phyloP scores from a whole-genome alignment of 305 asterid species.

The Solanum aculeatissimum region DNA sequence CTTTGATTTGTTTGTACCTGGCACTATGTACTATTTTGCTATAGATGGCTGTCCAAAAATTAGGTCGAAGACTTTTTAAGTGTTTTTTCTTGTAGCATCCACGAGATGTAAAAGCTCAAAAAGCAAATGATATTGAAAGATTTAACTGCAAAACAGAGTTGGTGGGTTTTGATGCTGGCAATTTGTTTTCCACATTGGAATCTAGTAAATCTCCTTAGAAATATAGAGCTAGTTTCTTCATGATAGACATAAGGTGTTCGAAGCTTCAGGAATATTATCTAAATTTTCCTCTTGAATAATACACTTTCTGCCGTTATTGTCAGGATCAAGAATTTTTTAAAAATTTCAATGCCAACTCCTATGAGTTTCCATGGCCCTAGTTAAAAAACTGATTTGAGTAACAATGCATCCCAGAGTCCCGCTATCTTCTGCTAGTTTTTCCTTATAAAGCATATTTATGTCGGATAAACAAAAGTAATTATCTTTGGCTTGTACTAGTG shows the following conservation, averaged over 20 bases:
- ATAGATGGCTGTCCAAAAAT: neutral
- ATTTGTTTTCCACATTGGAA: neutral
- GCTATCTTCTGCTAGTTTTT: neutral
- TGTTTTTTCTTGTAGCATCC: neutral
- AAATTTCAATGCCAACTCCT: neutral
- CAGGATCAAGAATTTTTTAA: neutral
- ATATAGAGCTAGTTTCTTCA: neutral
- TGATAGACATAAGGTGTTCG: neutral
- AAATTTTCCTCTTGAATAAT: neutral
- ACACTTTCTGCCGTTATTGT: neutral
- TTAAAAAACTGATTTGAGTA: neutral
- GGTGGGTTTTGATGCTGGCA: neutral
- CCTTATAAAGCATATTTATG: neutral
- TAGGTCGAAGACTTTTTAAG: neutral
- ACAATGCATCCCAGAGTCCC: neutral
- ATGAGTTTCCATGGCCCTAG: neutral
- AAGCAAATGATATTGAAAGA: neutral
- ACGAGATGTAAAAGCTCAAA: neutral
- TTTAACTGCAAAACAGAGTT: neutral
- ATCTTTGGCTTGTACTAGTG: neutral
- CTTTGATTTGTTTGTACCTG: neutral
- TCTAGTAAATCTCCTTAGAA: neutral
- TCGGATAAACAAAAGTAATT: neutral
- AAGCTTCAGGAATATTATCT: neutral
- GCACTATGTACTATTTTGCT: neutral